Base-by-base conservation (phyloP, 2,329 filamentous ascomycete species). In the Aspergillus udagawae region DNA sequence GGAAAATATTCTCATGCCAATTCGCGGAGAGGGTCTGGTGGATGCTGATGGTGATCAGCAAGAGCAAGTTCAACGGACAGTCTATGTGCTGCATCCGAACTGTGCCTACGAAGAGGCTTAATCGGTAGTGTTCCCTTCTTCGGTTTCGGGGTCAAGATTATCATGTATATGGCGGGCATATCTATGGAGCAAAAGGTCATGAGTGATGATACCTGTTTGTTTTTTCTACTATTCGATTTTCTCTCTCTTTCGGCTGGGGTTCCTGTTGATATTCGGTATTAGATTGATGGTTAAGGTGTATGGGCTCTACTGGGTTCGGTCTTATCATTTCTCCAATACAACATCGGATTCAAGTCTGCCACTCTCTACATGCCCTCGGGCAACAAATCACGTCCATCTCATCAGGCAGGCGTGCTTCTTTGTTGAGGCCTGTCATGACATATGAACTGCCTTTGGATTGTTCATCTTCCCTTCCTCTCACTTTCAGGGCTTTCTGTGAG, bases 61-160 rank as follows among this genome's bases (percentile, higher is more conserved):
- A 42, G 63, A 69, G 20, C 59, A 70, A 52, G 73, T 70, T 65
- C 77, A 64, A 70, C 82, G 62, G 76, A 80, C 89, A 4, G 83
- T 94, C 53, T 99, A 97, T 71, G 89, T 97, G 27, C 72, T 99
- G 64, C 94, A 99, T 77, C 94, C 94, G 57, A 97, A 97, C 77
- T 96, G 91, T 70, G 90, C 90, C 0, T 82, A 95, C 9, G 92
- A 96, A 56, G 75, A 77, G 57, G 68, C 75, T 64, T 67, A 55
- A 65, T 60, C 49, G 57, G 54, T 23, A 60, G 20, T 50, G 49
- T 52, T 53, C n/a, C 54, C 49, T 27, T 53, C n/a, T 52, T 57
- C 47, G 25, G 12, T 35, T 50, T 57, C 56, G 54, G 62, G 52
- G 56, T 20, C 25, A 32, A 52, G 44, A 38, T 51, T 63, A 50